phyloP scores from a whole-genome alignment of 192 early-diverging fungal genomes.

The Phlyctochytrium arcticum region DNA sequence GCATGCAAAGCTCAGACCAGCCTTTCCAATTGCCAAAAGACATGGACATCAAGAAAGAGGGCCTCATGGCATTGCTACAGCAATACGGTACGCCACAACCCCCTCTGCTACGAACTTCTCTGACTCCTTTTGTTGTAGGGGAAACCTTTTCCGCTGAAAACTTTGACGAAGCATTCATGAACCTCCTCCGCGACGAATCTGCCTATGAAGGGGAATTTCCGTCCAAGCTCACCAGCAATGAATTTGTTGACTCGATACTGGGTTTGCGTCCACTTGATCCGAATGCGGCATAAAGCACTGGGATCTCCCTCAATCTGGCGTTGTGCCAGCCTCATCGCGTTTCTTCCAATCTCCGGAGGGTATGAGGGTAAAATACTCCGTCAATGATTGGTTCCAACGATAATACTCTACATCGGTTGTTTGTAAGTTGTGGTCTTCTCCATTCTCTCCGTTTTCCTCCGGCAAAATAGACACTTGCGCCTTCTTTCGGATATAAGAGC shows the following conservation, averaged over 20 bases:
- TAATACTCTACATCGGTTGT: not conserved
- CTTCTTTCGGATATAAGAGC: not conserved
- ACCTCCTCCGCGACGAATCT: slow-evolving; percentile 37
- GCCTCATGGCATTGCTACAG: slow-evolving; percentile 46
- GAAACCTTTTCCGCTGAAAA: slow-evolving; percentile 41
- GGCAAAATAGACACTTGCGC: not conserved
- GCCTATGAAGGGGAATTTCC: slow-evolving; percentile 37
- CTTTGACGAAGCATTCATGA: slow-evolving; percentile 32
- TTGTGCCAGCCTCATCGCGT: no score
- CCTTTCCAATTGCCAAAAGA: slow-evolving; percentile 7
- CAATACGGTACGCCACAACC: slow-evolving; percentile 43
- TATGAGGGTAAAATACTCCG: not conserved
- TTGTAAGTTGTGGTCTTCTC: no score
- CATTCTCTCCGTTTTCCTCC: not conserved
- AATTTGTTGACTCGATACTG: slow-evolving; percentile 45
- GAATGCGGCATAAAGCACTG: no score
- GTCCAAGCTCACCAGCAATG: slow-evolving; percentile 30
- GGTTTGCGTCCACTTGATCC: slow-evolving; percentile 38
- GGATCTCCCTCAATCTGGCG: no score
- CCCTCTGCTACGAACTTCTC: not conserved
- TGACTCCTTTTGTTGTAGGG: slow-evolving; percentile 21
- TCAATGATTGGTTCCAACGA: not conserved
- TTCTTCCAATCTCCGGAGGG: not conserved
- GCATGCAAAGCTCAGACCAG: not conserved
- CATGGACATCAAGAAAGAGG: slow-evolving; percentile 23